phyloP scores from a whole-genome alignment of 2,329 filamentous ascomycete genomes.

The Blastomyces gilchristii region DNA sequence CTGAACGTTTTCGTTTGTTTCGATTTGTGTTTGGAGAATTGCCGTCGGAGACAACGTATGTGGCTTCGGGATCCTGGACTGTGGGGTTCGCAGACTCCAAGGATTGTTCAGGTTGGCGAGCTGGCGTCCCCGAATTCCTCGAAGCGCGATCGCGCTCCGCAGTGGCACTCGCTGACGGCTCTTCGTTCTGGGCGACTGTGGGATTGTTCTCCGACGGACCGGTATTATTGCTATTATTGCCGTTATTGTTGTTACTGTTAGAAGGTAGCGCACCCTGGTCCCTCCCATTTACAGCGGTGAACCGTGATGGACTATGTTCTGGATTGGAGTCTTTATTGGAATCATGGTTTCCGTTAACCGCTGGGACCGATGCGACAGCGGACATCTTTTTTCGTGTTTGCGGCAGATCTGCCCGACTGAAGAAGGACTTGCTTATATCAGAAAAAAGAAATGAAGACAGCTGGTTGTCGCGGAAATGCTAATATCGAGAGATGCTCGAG shows the following conservation, averaged over 20 bases:
- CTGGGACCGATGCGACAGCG: constrained; percentile 26
- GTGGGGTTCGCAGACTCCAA: constrained; percentile 39
- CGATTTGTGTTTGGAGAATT: constrained; percentile 29
- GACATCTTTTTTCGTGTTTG: constrained; percentile 22
- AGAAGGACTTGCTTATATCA: neutral
- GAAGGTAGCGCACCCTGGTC: constrained; percentile 17
- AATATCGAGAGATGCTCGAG: neutral
- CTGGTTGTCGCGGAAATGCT: neutral
- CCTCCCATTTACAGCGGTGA: constrained; percentile 39
- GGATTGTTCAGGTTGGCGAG: constrained; percentile 35
- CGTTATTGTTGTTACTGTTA: constrained; percentile 8
- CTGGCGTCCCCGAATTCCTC: constrained; percentile 18
- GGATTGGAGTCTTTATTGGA: constrained; percentile 23
- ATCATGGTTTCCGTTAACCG: constrained; percentile 24
- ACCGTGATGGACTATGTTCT: constrained; percentile 36
- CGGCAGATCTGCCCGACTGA: neutral
- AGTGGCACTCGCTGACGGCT: constrained; percentile 15
- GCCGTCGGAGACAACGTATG: constrained; percentile 35
- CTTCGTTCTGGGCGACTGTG: constrained; percentile 11
- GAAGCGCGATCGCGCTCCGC: constrained; percentile 16
- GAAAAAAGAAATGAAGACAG: neutral
- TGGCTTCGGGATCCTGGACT: constrained; percentile 19
- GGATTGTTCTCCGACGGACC: constrained; percentile 14
- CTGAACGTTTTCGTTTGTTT: constrained; percentile 56
- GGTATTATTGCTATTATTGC: neutral